A percentile compares a stretch with the other conserved stretches of the same genome.
phyloP scores from a whole-genome alignment of 768 basidiomycete genomes.

The Chlorophyllum brunneum region DNA sequence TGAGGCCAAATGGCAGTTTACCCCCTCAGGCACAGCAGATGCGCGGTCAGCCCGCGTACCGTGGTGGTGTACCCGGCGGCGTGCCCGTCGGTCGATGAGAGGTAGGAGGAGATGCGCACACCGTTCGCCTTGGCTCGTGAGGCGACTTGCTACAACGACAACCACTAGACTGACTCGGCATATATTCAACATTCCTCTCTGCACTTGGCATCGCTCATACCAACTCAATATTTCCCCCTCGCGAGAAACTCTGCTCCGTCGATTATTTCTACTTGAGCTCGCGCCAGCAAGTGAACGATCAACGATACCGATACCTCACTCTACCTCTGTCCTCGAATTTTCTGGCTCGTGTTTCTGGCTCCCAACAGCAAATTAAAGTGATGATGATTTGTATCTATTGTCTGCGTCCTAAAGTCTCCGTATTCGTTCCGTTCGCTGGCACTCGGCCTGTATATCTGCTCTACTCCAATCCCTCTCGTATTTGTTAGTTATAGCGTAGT shows the following conservation, averaged over 20 bases:
- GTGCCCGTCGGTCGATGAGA: slow-evolving; percentile 31
- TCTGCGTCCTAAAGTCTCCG: too few species aligned
- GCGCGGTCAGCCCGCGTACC: slow-evolving; percentile 29
- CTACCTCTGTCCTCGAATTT: not conserved
- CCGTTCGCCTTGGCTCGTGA: not conserved
- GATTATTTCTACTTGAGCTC: not conserved
- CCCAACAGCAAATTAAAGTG: not conserved
- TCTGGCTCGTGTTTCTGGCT: not conserved
- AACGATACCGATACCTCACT: not conserved
- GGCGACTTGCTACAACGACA: not conserved
- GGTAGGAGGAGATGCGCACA: slow-evolving; percentile 5
- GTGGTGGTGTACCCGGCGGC: slow-evolving; percentile 28
- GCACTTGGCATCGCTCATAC: slow-evolving; percentile 1
- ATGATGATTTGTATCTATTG: too few species aligned
- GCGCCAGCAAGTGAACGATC: too few species aligned
- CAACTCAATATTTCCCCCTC: not conserved
- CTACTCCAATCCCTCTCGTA: not conserved
- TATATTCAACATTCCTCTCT: not conserved
- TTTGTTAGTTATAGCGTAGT: slow-evolving; percentile 10
- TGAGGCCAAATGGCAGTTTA: slow-evolving; percentile 17
- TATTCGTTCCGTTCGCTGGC: slow-evolving; percentile 1
- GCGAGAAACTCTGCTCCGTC: too few species aligned
- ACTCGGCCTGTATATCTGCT: not conserved
- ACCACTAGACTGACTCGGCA: slow-evolving; percentile 2
- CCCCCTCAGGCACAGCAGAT: slow-evolving; percentile 19